Evolutionary conservation across 352 stramenopile species (phyloP), one percentile per base, ranked within the genome.

Genomic region (Globisporangium rhizosaccharum): DNA sequence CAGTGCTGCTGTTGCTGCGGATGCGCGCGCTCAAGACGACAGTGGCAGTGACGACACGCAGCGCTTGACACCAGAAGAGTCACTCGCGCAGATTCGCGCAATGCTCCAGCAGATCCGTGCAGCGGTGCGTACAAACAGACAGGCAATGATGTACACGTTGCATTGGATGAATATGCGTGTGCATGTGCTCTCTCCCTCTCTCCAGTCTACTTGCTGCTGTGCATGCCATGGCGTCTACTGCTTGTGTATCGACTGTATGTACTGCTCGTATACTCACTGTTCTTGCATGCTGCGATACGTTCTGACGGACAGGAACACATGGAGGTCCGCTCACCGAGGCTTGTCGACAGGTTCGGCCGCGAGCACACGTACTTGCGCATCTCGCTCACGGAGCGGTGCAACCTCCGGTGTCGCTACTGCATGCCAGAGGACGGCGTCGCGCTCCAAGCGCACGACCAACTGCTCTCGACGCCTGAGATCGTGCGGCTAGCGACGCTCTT

Each of bases 341-440:
- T 96, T 8, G 61, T 87, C 20, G 96, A 99, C 72, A 72, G 65
- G 0, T 98, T 97, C 66, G 86, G 90, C 12, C 76, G 96, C 42
- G 67, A 79, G 33, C 96, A 99, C 72, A 96, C 82, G 53, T 99
- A 98, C 73, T 66, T 99, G 47, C 85, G 96, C 49, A 97, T 99
- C 56, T 98, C 93, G 37, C 68, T 99, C 37, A 96, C 92, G 1
- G 95, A 98, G 73, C 85, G 92, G 30, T 99, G 96, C 72, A 99
- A 99, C 74, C 76, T 99, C 49, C 75, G 95, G 36, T 99, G 96
- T 73, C 77, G 82, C 14, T 99, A 99, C 70, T 99, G 96, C 65
- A 99, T 99, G 96, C 96, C 96, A 0, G 84, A 88, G 56, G 87
- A 98, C 18, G 96, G 96, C 30, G 91, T 98, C 9, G 64, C 78